Percentiles rank a stretch among this genome's conserved stretches.
These are phyloP conservation scores for Kwoniella sp. DNA, from an alignment of 768 basidiomycete genomes.

Conservation along the genomic window DNA sequence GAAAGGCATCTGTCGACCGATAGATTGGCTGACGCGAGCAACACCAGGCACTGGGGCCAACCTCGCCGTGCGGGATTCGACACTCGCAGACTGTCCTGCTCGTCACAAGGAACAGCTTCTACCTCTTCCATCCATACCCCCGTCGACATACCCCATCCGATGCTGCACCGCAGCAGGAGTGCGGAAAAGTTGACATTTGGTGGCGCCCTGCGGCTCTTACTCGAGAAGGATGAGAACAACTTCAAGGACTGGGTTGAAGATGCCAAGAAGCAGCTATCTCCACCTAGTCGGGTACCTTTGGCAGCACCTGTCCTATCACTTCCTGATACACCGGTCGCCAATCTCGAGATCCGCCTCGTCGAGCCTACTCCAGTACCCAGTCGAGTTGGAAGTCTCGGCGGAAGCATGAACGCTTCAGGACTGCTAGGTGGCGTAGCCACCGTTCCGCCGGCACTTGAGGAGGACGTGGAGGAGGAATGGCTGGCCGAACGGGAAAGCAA, in stretches of 20 bases:
- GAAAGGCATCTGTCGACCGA: not conserved
- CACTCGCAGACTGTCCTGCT: conserved; percentile 16
- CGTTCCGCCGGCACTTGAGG: conserved; percentile 17
- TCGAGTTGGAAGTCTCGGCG: conserved; percentile 45
- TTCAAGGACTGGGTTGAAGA: conserved; percentile 45
- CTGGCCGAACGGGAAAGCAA: not conserved
- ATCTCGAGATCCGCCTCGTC: conserved; percentile 43
- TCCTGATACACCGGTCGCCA: conserved; percentile 36
- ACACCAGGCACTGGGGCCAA: conserved; percentile 22
- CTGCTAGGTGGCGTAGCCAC: conserved; percentile 10
- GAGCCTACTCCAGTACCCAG: conserved; percentile 49
- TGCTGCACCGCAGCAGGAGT: conserved; percentile 8
- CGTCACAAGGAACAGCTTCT: conserved; percentile 22
- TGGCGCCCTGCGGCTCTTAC: conserved; percentile 30
- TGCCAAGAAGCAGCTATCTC: conserved; percentile 25
- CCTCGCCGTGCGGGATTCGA: conserved; percentile 2
- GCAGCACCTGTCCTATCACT: conserved; percentile 27
- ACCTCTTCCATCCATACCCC: conserved; percentile 24
- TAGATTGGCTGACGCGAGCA: not conserved
- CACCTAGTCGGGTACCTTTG: not conserved
- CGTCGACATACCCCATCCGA: conserved; percentile 9
- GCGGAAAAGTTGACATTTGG: conserved; percentile 33
- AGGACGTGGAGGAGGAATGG: conserved; percentile 31
- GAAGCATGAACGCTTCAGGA: conserved; percentile 27
- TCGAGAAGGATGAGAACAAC: conserved; percentile 39